Conservation (phyloP, 345 rosid species). For the Melaleuca quinquenervia region DNA sequence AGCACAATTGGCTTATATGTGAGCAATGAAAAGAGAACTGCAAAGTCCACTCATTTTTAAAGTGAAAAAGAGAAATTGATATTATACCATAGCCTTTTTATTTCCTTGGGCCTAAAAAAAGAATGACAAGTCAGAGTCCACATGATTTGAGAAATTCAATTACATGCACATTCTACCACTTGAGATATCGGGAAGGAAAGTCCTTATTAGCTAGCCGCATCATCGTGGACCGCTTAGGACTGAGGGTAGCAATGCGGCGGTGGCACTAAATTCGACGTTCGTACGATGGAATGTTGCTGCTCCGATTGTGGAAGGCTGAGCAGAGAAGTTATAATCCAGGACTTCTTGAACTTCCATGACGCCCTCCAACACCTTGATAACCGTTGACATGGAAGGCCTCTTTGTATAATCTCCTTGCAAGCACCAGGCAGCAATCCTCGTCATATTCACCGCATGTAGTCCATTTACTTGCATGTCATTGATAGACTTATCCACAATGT, state of each 20-base stretch:
- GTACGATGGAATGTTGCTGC: accelerated
- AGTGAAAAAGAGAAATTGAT: not conserved
- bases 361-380: constrained; percentile 5
- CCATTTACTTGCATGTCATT: too few species aligned
- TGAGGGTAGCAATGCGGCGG: not conserved
- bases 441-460: too few species aligned
- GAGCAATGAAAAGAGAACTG: not conserved
- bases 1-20: accelerated
- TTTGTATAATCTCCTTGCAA: too few species aligned
- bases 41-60: not conserved
- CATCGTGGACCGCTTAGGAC: not conserved
- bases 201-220: not conserved
- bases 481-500: too few species aligned
- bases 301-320: not conserved
- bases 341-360: not conserved
- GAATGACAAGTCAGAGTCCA: not conserved
- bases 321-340: not conserved
- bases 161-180: accelerated
- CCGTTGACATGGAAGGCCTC: constrained; percentile 1
- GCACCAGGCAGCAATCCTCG: too few species aligned
- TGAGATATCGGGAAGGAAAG: not conserved
- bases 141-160: not conserved
- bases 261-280: not conserved
- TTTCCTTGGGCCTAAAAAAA: not conserved
- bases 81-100: accelerated